Evolutionary conservation across 1,284 basidiomycete species (phyloP).

Genomic region (Fomitopsis schrenkii): DNA sequence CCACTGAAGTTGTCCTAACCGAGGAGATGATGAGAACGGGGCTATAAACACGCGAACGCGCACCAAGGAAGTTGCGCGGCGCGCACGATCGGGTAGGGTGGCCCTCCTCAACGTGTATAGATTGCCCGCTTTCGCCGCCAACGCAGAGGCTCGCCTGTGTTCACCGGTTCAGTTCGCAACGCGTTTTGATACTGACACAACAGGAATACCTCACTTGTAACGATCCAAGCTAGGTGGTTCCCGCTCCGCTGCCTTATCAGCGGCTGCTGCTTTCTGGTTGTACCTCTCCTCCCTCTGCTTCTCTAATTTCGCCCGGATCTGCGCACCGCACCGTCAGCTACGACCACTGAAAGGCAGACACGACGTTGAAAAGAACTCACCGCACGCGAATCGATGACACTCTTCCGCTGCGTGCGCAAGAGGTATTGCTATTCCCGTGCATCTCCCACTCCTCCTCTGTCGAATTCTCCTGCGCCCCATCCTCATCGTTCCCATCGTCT

Average conservation of each 20-base stretch:
- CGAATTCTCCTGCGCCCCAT: slow-evolving; percentile 14
- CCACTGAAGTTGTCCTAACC: slow-evolving; percentile 13
- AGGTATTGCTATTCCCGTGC: slow-evolving; percentile 83
- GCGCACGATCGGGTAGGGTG: too few species aligned
- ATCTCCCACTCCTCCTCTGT: slow-evolving; percentile 61
- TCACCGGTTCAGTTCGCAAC: too few species aligned
- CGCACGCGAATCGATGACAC: slow-evolving; percentile 84
- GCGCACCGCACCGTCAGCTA: slow-evolving; percentile 1
- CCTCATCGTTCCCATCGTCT: slow-evolving; percentile 29
- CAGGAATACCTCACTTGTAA: slow-evolving; percentile 19
- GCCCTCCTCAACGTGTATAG: too few species aligned
- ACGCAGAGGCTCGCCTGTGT: too few species aligned
- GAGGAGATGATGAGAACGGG: slow-evolving; percentile 36
- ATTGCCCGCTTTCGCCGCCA: not conserved
- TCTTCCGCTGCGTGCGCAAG: slow-evolving; percentile 86
- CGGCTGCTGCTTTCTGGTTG: slow-evolving; percentile 38
- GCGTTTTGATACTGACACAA: too few species aligned
- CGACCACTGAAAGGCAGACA: not conserved
- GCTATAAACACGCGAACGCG: slow-evolving; percentile 30
- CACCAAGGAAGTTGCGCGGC: slow-evolving; percentile 30
- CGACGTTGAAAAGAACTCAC: slow-evolving; percentile 46
- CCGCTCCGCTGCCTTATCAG: slow-evolving; percentile 33
- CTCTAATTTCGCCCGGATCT: slow-evolving; percentile 67
- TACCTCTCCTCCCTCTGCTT: slow-evolving; percentile 56
- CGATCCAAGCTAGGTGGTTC: slow-evolving; percentile 67